A percentile compares a stretch with the other conserved stretches of the same genome.
phyloP scores from a whole-genome alignment of 2,329 filamentous ascomycete species.

The Beauveria bassiana region DNA sequence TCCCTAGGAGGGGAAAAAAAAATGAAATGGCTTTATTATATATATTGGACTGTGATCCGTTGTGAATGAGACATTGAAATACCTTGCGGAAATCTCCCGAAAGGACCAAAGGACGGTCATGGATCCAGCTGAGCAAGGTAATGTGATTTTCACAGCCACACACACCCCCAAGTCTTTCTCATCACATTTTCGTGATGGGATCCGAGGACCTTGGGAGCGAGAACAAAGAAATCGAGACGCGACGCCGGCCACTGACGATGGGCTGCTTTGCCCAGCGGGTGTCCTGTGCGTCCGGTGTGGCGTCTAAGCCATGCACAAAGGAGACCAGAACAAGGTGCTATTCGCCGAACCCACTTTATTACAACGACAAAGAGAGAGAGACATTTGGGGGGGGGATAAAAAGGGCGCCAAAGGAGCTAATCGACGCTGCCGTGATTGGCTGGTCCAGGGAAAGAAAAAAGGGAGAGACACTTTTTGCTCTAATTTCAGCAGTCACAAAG shows the following conservation, averaged over 20 bases:
- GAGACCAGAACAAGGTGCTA: neutral
- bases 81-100: neutral
- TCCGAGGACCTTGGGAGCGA: no score
- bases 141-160: neutral
- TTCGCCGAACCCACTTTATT: neutral
- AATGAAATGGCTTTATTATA: neutral
- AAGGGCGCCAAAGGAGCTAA: no score
- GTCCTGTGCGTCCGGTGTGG: conserved; percentile 10
- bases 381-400: no score
- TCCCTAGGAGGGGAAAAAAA: neutral
- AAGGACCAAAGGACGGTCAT: neutral
- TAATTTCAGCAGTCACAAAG: neutral
- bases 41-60: neutral
- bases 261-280: neutral
- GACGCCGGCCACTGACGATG: neutral
- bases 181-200: neutral
- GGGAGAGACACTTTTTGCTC: no score
- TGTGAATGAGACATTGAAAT: neutral
- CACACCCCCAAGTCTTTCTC: neutral
- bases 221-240: neutral
- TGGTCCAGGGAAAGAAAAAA: no score
- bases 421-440: no score
- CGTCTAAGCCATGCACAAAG: neutral
- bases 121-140: neutral
- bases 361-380: neutral